phyloP scores from a whole-genome alignment of 495 filamentous ascomycete genomes.

The Penicillium chermesinum region DNA sequence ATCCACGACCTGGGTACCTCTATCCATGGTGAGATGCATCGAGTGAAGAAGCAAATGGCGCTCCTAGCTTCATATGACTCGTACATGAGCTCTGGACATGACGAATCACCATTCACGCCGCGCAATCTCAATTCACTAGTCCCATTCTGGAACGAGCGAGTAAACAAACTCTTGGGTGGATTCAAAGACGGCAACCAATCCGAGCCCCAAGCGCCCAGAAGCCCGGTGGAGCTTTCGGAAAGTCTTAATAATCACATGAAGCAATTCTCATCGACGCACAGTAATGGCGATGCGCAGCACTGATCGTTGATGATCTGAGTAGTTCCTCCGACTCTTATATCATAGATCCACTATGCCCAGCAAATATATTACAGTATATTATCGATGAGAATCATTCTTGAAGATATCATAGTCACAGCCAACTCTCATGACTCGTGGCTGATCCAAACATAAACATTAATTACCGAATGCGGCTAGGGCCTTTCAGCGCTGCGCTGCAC shows the following conservation, averaged over 20 bases:
- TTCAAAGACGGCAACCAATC: constrained; percentile 2
- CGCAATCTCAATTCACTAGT: constrained; percentile 2
- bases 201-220: too few species aligned
- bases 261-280: background rate
- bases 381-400: too few species aligned
- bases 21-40: constrained; percentile 5
- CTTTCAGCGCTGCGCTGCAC: too few species aligned
- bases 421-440: too few species aligned
- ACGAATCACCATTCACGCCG: background rate
- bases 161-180: constrained; percentile 8
- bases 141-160: constrained; percentile 14
- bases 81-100: background rate
- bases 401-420: too few species aligned
- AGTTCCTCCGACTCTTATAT: background rate
- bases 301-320: too few species aligned
- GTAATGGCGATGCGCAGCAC: too few species aligned
- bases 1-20: constrained; percentile 22
- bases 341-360: background rate
- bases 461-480: too few species aligned
- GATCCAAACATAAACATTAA: too few species aligned
- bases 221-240: background rate
- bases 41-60: background rate
- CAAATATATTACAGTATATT: background rate
- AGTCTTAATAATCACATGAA: background rate
- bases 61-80: background rate